Evolutionary conservation across 1,284 basidiomycete genomes (phyloP), one percentile per base, ranked within the genome.

Genomic region (Sanghuangporus sanghuang): DNA sequence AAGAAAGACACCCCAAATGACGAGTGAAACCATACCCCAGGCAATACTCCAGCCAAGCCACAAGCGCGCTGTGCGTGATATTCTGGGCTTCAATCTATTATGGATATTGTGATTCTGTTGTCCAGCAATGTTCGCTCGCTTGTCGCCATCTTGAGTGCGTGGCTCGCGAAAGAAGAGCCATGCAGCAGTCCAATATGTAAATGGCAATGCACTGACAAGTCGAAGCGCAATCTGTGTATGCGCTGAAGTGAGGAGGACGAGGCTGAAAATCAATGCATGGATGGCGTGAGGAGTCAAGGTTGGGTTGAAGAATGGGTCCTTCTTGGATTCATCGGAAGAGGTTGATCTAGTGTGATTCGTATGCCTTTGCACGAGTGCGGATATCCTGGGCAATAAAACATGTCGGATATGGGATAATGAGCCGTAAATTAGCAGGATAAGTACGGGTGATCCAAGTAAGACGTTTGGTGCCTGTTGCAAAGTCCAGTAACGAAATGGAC

Each of bases 201-300:
- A 78, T 0, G 96, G 96, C 74, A 95, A 81, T 0, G 91, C 85
- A 0, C 89, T 83, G 8, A 89, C 85, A 11, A 93, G 79, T 3
- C 96, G 88, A 2, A 99, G 83, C 1, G 89, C 81, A 67, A 98
- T 98, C 73, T 99, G 96, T 0, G 90, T 90, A 71, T 99, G 94
- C 0, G 95, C 90, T 4, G 84, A 82, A 70, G 96, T 84, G 8
- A 96, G 77, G 21, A 98, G 79, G 18, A 90, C 76, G 35, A 80
- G 71, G 6, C 83, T 80, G 57, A 92, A 76, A 39, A 84, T 68
- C 16, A 86, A 71, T 21, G 89, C 85, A 68, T 95, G 86, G 14
- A 93, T 75, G 0, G 87, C 83, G 73, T 93, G 87, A 0, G 93
- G 90, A 0, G 80, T 68, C 21, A 76, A 74, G 64, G 72, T 82